A percentile compares a stretch with the other conserved stretches of the same genome.
Conservation (phyloP, 495 filamentous ascomycete genomes). For the Poronia punctata region DNA sequence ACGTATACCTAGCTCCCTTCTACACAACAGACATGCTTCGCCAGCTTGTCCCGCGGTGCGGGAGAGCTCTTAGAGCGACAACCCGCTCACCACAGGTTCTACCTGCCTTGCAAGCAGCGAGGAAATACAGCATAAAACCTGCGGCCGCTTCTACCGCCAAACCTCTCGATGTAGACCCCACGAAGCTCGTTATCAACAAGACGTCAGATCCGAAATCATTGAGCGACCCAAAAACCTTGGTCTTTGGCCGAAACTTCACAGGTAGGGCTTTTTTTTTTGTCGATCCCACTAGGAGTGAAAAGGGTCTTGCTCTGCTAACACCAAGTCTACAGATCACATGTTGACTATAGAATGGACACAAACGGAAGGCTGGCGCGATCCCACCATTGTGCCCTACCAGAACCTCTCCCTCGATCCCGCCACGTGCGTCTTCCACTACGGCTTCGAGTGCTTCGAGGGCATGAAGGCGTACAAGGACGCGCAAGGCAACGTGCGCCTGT, state of each 20-base stretch:
- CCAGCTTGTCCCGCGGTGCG: constrained; percentile 18
- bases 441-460: constrained; percentile 93
- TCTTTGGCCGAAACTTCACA: constrained; percentile 86
- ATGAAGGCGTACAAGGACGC: constrained; percentile 96
- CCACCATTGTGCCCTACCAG: constrained; percentile 85
- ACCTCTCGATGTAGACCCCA: constrained; percentile 57
- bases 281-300: no score
- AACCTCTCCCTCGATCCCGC: constrained; percentile 94
- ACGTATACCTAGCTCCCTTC: not conserved
- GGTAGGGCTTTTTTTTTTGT: constrained; percentile 54
- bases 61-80: constrained; percentile 17
- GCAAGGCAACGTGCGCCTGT: constrained; percentile 67
- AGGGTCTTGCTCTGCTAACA: not conserved
- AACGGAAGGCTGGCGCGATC: constrained; percentile 62
- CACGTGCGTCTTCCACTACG: constrained; percentile 97
- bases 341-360: constrained; percentile 91
- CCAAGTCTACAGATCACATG: constrained; percentile 72
- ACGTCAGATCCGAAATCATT: constrained; percentile 70
- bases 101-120: constrained; percentile 21
- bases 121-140: constrained; percentile 55
- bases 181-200: constrained; percentile 65
- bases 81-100: constrained; percentile 7
- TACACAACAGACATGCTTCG: constrained; percentile 17
- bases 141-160: constrained; percentile 45
- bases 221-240: constrained; percentile 64